phyloP scores from a whole-genome alignment of 371 early-diverging fungal species.

The Syncephalis plumigaleata region DNA sequence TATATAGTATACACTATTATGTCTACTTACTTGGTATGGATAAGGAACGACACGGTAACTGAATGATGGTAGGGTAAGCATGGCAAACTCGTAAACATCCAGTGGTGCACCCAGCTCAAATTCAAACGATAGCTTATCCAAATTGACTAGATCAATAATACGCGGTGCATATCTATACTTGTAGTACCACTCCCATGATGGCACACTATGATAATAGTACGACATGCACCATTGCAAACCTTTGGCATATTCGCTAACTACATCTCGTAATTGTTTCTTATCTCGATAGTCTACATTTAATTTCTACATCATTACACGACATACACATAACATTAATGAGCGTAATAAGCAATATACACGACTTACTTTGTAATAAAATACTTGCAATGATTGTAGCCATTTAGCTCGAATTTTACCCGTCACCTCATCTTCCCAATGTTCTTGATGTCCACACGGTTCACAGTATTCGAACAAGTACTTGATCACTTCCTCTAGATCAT shows the following conservation, averaged over 20 bases:
- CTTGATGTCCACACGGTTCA: too few relatives aligned
- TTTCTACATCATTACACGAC: conserved; percentile 18
- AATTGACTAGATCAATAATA: conserved; percentile 68
- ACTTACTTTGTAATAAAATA: conserved; percentile 48
- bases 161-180: conserved; percentile 97
- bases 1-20: too few relatives aligned
- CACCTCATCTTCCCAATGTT: background rate
- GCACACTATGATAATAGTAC: conserved; percentile 88
- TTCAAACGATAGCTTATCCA: conserved; percentile 42
- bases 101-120: conserved; percentile 73
- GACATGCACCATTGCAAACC: conserved; percentile 95
- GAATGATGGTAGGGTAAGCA: conserved; percentile 91
- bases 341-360: too few relatives aligned
- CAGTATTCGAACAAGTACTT: conserved; percentile 7
- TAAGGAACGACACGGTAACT: conserved; percentile 36
- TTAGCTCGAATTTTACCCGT: background rate
- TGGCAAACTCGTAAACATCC: conserved; percentile 89
- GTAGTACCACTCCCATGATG: conserved; percentile 97
- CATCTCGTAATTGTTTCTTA: conserved; percentile 17
- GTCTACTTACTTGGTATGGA: conserved; percentile 32
- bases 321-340: background rate
- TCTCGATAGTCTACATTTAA: conserved; percentile 42
- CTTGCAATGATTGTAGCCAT: conserved; percentile 41
- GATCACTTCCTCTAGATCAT: conserved; percentile 11
- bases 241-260: conserved; percentile 75